Evolutionary conservation across 768 basidiomycete species (phyloP).

Genomic region (Tricholoma terreum): DNA sequence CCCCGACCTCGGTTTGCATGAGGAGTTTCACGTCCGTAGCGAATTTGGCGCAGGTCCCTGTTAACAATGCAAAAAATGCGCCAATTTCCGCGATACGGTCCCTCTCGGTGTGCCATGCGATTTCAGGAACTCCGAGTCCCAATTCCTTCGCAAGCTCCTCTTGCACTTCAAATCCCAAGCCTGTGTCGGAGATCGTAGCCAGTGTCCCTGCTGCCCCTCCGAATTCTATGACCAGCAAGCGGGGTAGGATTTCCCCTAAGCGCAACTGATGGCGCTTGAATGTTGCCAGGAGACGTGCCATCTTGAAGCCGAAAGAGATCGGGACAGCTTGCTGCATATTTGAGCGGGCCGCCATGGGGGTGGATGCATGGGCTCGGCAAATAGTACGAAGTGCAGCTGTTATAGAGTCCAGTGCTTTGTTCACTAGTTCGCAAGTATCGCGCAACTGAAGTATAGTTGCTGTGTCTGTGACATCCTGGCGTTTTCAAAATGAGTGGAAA

Average conservation of each 20-base stretch:
- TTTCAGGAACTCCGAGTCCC: slow-evolving; percentile 26
- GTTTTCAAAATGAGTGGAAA: slow-evolving; percentile 1
- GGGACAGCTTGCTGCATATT: slow-evolving; percentile 49
- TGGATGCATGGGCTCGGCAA: slow-evolving; percentile 29
- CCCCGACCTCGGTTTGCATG: slow-evolving; percentile 46
- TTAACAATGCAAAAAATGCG: slow-evolving; percentile 41
- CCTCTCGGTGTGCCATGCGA: slow-evolving; percentile 42
- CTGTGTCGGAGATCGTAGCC: slow-evolving; percentile 38
- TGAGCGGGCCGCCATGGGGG: slow-evolving; percentile 45
- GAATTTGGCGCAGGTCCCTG: slow-evolving; percentile 45
- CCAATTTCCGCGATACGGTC: slow-evolving; percentile 43
- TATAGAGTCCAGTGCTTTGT: slow-evolving; percentile 26
- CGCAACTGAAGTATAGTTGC: slow-evolving; percentile 41
- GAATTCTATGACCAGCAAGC: slow-evolving; percentile 41
- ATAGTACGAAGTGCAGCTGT: slow-evolving; percentile 25
- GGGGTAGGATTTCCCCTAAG: slow-evolving; percentile 32
- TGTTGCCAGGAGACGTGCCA: slow-evolving; percentile 41
- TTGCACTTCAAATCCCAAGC: slow-evolving; percentile 33
- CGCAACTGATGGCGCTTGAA: slow-evolving; percentile 39
- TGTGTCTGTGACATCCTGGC: slow-evolving; percentile 49
- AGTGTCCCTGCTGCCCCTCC: slow-evolving; percentile 46
- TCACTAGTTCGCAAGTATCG: slow-evolving; percentile 36
- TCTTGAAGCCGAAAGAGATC: slow-evolving; percentile 45
- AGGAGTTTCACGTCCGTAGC: slow-evolving; percentile 43
- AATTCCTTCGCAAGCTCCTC: slow-evolving; percentile 27